Evolutionary conservation across 2,329 filamentous ascomycete genomes (phyloP), one percentile per base, ranked within the genome.

Genomic region (Clonostachys solani): DNA sequence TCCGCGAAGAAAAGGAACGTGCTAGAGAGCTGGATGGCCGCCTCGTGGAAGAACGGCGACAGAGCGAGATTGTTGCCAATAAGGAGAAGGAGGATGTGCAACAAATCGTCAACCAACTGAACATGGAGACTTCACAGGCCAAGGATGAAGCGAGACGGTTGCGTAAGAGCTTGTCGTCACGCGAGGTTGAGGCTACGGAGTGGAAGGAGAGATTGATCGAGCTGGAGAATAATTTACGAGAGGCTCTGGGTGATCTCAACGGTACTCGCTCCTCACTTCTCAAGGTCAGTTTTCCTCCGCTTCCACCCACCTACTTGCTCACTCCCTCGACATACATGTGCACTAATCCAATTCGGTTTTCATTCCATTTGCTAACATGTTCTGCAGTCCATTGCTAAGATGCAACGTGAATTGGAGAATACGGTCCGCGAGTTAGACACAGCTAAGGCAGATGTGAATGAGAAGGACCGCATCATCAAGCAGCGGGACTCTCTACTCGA

Each of bases 81-180:
- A 85, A 89, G 59, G 92, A 96, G 69, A 96, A 97, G 72, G 88
- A 95, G 61, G 92, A 97, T 61, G 88, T 95, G 45, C 92, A 97
- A 69, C 88, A 92, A 65, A 83, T 95, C 53, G 83, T 97, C 60
- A 92, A 95, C 60, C 90, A 96, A 54, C 84, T 97, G 54, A 97
- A 96, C 62, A 78, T 84, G 38, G 92, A 97, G 65, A 81, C 85
- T 19, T 86, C 86, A 6, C 77, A 79, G 29, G 84, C 89, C 52
- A 95, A 94, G 70, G 94, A 97, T 52, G 94, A 97, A 60, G 81
- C 84, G 23, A 80, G 91, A 53, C 83, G 81, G 59, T 73, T 97
- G 54, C 86, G 89, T 60, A 94, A 95, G 75, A 90, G 74, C 56
- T 74, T 97, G 42, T 88, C 86, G 12, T 84, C 84, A 43, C 84